Conservation (phyloP, 805 yeast species). For the Kuraishia cidri region DNA sequence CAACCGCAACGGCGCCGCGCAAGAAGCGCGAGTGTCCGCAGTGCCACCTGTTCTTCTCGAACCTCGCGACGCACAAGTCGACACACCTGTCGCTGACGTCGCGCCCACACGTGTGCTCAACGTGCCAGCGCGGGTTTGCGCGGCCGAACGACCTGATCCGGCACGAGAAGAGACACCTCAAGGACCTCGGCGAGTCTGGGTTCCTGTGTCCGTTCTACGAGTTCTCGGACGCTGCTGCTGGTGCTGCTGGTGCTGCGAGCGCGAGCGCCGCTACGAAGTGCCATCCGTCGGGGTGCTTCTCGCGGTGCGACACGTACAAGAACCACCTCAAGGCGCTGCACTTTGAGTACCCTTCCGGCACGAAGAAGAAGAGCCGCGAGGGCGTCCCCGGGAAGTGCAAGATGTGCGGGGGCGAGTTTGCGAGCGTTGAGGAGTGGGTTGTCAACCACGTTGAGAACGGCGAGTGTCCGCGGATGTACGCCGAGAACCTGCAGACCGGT, state of each 20-base stretch:
- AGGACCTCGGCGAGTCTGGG: constrained; percentile 58
- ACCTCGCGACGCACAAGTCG: constrained; percentile 76
- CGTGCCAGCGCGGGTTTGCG: constrained; percentile 80
- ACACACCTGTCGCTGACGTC: constrained; percentile 66
- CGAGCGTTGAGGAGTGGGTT: constrained; percentile 75
- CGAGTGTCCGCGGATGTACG: constrained; percentile 21
- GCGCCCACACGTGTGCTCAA: constrained; percentile 71
- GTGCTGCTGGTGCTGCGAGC: constrained; percentile 11
- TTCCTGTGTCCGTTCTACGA: constrained; percentile 73
- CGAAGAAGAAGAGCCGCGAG: constrained; percentile 66
- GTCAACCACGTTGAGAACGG: constrained; percentile 55
- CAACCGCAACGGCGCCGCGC: constrained; percentile 11
- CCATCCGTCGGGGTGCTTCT: constrained; percentile 78
- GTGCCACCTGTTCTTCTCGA: constrained; percentile 48
- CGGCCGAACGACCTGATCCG: constrained; percentile 81
- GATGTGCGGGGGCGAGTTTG: constrained; percentile 61
- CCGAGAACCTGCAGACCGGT: not conserved
- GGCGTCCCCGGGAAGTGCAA: constrained; percentile 69
- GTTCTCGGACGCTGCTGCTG: constrained; percentile 15
- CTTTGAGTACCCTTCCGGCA: constrained; percentile 81
- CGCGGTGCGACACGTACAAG: constrained; percentile 86
- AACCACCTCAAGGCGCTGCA: constrained; percentile 88
- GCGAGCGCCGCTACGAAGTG: constrained; percentile 25
- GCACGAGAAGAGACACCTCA: constrained; percentile 81
- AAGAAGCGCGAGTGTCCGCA: constrained; percentile 26